Evolutionary conservation across 805 yeast species (phyloP), one percentile per base, ranked within the genome.

Genomic region (Ascoidea asiatica): DNA sequence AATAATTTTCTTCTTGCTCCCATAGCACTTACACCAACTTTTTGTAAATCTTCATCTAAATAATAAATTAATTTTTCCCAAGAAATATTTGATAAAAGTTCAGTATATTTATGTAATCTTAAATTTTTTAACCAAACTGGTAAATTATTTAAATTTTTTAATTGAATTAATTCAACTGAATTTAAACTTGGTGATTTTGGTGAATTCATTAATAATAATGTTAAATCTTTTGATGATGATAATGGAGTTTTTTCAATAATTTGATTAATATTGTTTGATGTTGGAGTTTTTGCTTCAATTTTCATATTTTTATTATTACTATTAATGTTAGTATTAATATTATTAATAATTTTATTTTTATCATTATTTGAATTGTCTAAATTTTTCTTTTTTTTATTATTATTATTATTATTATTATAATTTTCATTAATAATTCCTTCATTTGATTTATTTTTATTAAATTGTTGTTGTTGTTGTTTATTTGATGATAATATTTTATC

Each of bases 1-100:
- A 92, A 65, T 60, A 92, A 72, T 64, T 92, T 92, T 46, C 97
- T 75, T 50, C 99, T 71, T 0, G 99, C 99, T 5, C 99, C 99
- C 52, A 92, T 70, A 0, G 98, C 97, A 52, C 79, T 75, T 38
- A 92, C 96, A 5, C 99, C 99, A 46, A 78, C 70, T 3, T 69
- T 70, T 51, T 81, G 87, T 54, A 92, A 69, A 46, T 77, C 74
- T 4, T 64, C 72, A 58, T 90, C 95, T 48, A 68, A 68, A 51
- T 84, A 66, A 51, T 75, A 75, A 47, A 92, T 73, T 66, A 92
- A 70, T 40, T 81, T 84, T 50, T 72, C 67, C 97, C 98, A 92
- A 21, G 73, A 69, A 50, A 81, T 68, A 49, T 77, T 79, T 54
- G 81, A 76, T 50, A 92, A 69, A 47, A 83, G 82, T 35, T 79